A percentile compares a stretch with the other conserved stretches of the same genome.
phyloP scores from a whole-genome alignment of 2,329 filamentous ascomycete genomes.

The Xylariaceae sp. region DNA sequence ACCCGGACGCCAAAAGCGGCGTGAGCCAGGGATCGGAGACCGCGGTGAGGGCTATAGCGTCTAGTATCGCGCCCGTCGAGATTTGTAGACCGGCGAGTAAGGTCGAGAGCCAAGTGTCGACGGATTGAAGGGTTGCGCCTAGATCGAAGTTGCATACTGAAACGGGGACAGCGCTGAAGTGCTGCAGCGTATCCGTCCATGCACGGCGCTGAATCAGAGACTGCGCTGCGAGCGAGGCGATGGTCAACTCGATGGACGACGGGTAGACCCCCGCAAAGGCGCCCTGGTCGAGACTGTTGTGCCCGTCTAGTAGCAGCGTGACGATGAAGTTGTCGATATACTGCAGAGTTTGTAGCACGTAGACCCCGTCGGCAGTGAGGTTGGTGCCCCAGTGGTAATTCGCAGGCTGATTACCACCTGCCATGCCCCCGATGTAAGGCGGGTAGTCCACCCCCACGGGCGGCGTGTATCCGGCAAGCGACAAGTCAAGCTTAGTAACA shows the following conservation, averaged over 20 bases:
- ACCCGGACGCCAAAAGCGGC: slow-evolving; percentile 29
- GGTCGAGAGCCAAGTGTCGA: slow-evolving; percentile 28
- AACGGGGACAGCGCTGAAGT: slow-evolving; percentile 28
- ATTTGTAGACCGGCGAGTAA: slow-evolving; percentile 25
- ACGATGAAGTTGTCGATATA: slow-evolving; percentile 34
- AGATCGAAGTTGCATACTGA: slow-evolving; percentile 28
- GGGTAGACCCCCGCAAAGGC: slow-evolving; percentile 33
- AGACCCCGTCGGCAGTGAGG: slow-evolving; percentile 27
- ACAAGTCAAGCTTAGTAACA: slow-evolving; percentile 22
- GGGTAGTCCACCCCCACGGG: slow-evolving; percentile 24
- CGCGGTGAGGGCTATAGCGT: slow-evolving; percentile 27
- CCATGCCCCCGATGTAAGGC: slow-evolving; percentile 29
- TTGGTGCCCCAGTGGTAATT: slow-evolving; percentile 32
- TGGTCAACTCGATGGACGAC: slow-evolving; percentile 28
- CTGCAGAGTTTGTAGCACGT: slow-evolving; percentile 27
- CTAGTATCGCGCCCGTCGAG: slow-evolving; percentile 31
- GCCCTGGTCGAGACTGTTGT: slow-evolving; percentile 25
- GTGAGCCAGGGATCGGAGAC: slow-evolving; percentile 33
- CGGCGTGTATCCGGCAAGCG: slow-evolving; percentile 24
- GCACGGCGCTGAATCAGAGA: slow-evolving; percentile 34
- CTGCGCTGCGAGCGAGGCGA: slow-evolving; percentile 34
- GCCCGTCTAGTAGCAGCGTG: slow-evolving; percentile 31
- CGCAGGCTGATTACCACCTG: slow-evolving; percentile 32
- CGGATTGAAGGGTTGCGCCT: slow-evolving; percentile 11
- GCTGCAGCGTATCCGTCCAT: slow-evolving; percentile 32